Percentiles rank a stretch among this genome's conserved stretches.
These are phyloP conservation scores for Kuraishia piskuri DNA, from an alignment of 805 yeast species.

Conservation along the genomic window DNA sequence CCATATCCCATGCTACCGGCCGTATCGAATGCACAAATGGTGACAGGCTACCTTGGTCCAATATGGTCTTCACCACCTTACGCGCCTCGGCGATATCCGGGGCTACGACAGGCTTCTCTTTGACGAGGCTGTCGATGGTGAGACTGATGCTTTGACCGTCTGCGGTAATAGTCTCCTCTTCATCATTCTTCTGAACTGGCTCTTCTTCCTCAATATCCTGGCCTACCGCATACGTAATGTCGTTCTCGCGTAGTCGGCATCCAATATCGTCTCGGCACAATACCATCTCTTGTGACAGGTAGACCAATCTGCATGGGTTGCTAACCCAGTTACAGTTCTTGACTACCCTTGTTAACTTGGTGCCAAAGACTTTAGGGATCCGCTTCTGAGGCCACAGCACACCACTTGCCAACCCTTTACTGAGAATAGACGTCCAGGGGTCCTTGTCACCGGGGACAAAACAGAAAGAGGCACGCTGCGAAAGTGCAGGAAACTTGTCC, in stretches of 20 bases:
- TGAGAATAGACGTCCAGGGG: constrained; percentile 78
- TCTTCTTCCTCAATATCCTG: constrained; percentile 12
- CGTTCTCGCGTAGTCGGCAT: constrained; percentile 62
- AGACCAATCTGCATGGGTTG: constrained; percentile 74
- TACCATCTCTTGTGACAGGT: constrained; percentile 77
- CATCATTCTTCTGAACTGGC: constrained; percentile 18
- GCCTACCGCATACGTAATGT: constrained; percentile 40
- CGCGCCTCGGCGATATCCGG: constrained; percentile 50
- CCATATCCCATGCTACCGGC: constrained; percentile 64
- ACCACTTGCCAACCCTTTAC: constrained; percentile 43
- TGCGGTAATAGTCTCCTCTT: constrained; percentile 14
- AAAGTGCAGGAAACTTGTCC: constrained; percentile 46
- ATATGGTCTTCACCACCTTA: constrained; percentile 65
- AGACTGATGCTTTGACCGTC: constrained; percentile 14
- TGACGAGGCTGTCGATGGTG: constrained; percentile 1
- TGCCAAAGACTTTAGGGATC: constrained; percentile 66
- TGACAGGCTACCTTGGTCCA: constrained; percentile 83
- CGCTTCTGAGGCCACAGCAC: constrained; percentile 64
- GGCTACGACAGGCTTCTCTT: constrained; percentile 15
- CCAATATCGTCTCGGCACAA: constrained; percentile 67
- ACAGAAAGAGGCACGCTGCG: constrained; percentile 46
- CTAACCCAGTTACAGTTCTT: constrained; percentile 49
- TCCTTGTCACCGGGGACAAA: constrained; percentile 88
- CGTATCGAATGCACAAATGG: constrained; percentile 61
- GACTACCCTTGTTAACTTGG: constrained; percentile 51